Evolutionary conservation across 176 grass and related monocot species (phyloP).

Genomic region (Oryza officinalis): DNA sequence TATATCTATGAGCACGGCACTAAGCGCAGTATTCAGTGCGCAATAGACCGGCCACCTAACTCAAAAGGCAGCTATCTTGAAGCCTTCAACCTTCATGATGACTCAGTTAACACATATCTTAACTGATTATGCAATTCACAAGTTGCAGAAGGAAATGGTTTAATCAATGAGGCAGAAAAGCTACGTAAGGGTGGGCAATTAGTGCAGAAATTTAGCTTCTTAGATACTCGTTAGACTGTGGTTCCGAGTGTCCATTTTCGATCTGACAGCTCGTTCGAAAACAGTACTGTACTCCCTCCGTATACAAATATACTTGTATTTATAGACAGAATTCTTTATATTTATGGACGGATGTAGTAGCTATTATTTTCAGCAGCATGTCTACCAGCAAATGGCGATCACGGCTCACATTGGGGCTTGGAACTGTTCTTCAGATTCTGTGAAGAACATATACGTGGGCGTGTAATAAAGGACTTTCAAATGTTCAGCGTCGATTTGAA

Average conservation of each 20-base stretch:
- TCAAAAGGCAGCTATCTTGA: neutral
- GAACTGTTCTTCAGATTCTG: neutral
- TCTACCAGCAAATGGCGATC: neutral
- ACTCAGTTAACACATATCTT: neutral
- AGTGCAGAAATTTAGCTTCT: neutral
- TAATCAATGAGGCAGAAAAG: neutral
- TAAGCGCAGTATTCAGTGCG: neutral
- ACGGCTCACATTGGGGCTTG: neutral
- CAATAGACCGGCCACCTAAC: constrained; percentile 39
- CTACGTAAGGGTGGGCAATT: neutral
- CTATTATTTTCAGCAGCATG: too few relatives aligned
- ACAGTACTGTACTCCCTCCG: too few relatives aligned
- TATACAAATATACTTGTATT: too few relatives aligned
- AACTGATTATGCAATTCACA: neutral
- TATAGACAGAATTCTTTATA: too few relatives aligned
- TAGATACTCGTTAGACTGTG: neutral
- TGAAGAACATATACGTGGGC: neutral
- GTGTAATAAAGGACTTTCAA: neutral
- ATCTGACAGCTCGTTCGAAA: neutral
- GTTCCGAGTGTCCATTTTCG: neutral
- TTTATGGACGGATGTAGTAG: too few relatives aligned
- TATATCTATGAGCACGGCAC: neutral
- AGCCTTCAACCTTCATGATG: constrained; percentile 1
- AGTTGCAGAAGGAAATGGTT: neutral
- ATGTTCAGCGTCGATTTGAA: neutral